A percentile compares a stretch with the other conserved stretches of the same genome.
phyloP scores from a whole-genome alignment of 2,329 filamentous ascomycete species.

The Epichloe festucae region DNA sequence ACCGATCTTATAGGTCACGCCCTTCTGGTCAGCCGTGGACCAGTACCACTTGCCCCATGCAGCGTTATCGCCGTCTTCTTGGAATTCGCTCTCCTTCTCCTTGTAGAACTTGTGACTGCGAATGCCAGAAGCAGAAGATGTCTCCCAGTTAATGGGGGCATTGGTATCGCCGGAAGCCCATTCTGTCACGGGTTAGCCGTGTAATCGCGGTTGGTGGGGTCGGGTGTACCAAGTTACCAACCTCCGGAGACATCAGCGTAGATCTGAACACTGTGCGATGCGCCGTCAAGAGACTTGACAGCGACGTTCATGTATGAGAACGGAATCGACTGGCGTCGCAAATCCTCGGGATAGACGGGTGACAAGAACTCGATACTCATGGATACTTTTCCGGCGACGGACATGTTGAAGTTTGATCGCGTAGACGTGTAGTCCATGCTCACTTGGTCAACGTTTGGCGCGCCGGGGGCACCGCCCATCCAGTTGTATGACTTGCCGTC shows the following conservation, averaged over 20 bases:
- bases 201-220: too few species aligned
- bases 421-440: conserved; percentile 60
- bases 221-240: not conserved
- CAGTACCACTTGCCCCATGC: conserved; percentile 78
- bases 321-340: conserved; percentile 53
- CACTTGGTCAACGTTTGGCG: conserved; percentile 43
- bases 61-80: conserved; percentile 55
- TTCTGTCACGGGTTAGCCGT: conserved; percentile 32
- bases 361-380: conserved; percentile 61
- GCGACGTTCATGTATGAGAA: conserved; percentile 59
- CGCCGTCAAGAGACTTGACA: conserved; percentile 49
- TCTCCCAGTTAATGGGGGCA: conserved; percentile 49
- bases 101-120: conserved; percentile 53
- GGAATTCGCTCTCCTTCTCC: conserved; percentile 49
- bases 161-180: conserved; percentile 53
- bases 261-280: conserved; percentile 50
- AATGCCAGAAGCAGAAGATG: conserved; percentile 34
- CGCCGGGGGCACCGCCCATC: conserved; percentile 47
- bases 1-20: conserved; percentile 57
- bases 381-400: conserved; percentile 45
- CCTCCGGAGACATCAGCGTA: conserved; percentile 54
- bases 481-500: conserved; percentile 52
- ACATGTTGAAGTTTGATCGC: conserved; percentile 55
- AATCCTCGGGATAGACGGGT: conserved; percentile 53
- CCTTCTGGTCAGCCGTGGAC: conserved; percentile 42